Conservation (phyloP, 306 rosid genomes). For the Corylus avellana region DNA sequence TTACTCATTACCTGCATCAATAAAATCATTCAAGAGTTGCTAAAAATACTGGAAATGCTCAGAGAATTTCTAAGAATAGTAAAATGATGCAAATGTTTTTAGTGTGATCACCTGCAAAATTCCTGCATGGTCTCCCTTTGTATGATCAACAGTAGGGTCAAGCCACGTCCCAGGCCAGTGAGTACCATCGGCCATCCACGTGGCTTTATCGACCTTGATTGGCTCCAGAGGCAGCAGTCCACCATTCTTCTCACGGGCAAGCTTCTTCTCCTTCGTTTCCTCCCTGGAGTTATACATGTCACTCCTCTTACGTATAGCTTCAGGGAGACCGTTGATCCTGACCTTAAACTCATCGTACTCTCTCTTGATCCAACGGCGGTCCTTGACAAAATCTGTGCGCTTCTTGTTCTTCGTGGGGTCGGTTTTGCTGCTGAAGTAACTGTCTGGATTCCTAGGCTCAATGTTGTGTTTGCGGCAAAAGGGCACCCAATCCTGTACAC, state of each 20-base stretch:
- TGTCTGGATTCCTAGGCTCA: constrained; percentile 84
- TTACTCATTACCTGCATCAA: constrained; percentile 48
- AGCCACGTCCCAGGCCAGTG: constrained; percentile 92
- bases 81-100: too few relatives aligned
- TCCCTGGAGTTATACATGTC: constrained; percentile 56
- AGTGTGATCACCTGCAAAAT: constrained; percentile 64
- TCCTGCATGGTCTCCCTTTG: constrained; percentile 92
- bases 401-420: constrained; percentile 90
- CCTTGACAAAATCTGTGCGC: constrained; percentile 69
- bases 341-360: constrained; percentile 93
- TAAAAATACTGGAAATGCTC: too few relatives aligned
- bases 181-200: constrained; percentile 95
- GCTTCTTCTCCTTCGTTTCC: constrained; percentile 57
- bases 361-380: constrained; percentile 87
- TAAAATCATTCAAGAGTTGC: too few relatives aligned
- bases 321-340: constrained; percentile 79
- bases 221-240: constrained; percentile 45
- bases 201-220: constrained; percentile 45
- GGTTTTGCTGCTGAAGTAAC: constrained; percentile 64
- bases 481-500: constrained; percentile 76
- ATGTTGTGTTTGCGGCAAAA: constrained; percentile 76
- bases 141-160: constrained; percentile 49
- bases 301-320: constrained; percentile 48
- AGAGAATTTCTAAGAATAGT: too few relatives aligned
- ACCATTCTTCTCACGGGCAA: constrained; percentile 52